Conservation (phyloP, 192 early-diverging fungal genomes). For the Lobosporangium transversale region DNA sequence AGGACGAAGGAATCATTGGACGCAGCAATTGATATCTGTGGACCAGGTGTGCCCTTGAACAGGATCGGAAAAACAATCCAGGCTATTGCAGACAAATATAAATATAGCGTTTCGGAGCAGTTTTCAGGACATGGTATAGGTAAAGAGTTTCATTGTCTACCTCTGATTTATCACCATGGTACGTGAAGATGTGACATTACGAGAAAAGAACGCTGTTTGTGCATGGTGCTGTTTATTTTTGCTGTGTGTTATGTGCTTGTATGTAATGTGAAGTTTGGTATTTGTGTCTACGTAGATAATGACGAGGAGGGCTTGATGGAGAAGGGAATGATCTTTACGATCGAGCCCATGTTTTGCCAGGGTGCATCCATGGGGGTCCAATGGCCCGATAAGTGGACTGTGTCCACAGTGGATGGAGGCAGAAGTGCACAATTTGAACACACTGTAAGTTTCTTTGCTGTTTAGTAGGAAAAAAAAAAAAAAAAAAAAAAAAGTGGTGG, state of each 20-base stretch:
- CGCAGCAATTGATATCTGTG: constrained; percentile 86
- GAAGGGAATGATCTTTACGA: constrained; percentile 87
- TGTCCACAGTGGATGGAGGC: constrained; percentile 79
- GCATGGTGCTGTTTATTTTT: too few species aligned
- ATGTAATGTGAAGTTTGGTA: too few species aligned
- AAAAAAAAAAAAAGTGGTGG: not conserved
- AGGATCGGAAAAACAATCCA: constrained; percentile 76
- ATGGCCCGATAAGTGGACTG: constrained; percentile 93
- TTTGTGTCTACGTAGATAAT: too few species aligned
- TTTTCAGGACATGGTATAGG: constrained; percentile 93
- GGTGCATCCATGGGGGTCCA: constrained; percentile 71
- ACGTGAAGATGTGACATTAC: too few species aligned
- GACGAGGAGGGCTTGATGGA: constrained; percentile 75
- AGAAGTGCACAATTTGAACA: constrained; percentile 91
- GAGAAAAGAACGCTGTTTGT: too few species aligned
- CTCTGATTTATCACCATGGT: constrained; percentile 81
- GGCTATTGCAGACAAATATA: constrained; percentile 57
- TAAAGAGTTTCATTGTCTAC: constrained; percentile 82
- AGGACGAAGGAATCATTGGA: constrained; percentile 88
- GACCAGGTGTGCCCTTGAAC: constrained; percentile 75
- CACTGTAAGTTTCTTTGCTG: constrained; percentile 57
- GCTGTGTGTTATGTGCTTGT: too few species aligned
- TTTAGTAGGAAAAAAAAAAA: not conserved
- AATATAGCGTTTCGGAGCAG: constrained; percentile 72
- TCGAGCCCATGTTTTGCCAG: constrained; percentile 90